phyloP scores from a whole-genome alignment of 768 basidiomycete species.

The Suillus plorans region DNA sequence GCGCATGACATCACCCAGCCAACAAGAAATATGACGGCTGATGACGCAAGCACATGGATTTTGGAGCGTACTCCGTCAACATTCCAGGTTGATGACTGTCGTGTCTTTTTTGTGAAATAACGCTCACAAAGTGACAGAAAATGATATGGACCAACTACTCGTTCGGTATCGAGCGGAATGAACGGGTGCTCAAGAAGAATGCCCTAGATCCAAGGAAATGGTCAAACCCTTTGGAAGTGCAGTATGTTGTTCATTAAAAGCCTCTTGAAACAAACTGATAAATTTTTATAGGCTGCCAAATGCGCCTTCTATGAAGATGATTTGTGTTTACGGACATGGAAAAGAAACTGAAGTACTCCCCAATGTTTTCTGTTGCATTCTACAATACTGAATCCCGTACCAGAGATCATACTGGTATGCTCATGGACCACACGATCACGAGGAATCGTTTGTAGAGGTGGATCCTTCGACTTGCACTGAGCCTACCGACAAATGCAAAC shows the following conservation, averaged over 20 bases:
- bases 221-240: constrained; percentile 86
- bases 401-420: constrained; percentile 55
- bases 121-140: constrained; percentile 43
- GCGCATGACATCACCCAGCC: constrained; percentile 14
- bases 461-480: constrained; percentile 45
- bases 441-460: constrained; percentile 52
- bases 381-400: background rate
- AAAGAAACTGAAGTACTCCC: constrained; percentile 85
- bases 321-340: constrained; percentile 92
- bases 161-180: constrained; percentile 82
- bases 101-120: background rate
- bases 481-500: constrained; percentile 39
- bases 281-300: constrained; percentile 61
- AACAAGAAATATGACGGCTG: constrained; percentile 71
- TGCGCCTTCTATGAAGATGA: constrained; percentile 90
- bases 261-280: constrained; percentile 3
- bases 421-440: constrained; percentile 65
- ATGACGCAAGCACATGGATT: constrained; percentile 76
- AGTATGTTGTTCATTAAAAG: constrained; percentile 36
- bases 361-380: constrained; percentile 5
- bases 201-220: constrained; percentile 79
- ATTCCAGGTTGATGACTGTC: constrained; percentile 61
- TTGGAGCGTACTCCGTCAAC: constrained; percentile 74
- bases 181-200: constrained; percentile 60
- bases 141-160: constrained; percentile 88